Conservation (phyloP, 2,329 filamentous ascomycete species). For the Periglandula ipomoeae region DNA sequence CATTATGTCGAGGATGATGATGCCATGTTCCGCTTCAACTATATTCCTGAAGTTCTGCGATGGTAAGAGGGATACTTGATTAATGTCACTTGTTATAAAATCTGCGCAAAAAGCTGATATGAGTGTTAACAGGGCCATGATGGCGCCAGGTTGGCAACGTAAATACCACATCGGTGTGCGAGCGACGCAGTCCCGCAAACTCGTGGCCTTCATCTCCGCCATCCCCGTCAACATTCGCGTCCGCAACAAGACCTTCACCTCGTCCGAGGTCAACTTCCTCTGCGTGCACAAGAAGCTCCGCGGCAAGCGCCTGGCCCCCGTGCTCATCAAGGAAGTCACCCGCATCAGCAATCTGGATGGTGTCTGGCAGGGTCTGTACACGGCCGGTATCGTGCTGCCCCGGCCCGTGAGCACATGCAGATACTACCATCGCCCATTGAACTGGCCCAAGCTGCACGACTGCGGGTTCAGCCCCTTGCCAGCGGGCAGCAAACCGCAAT, state of each 20-base stretch:
- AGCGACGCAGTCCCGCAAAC: constrained; percentile 69
- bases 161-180: constrained; percentile 95
- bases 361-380: constrained; percentile 94
- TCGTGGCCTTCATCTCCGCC: constrained; percentile 93
- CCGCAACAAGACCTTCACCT: constrained; percentile 62
- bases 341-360: constrained; percentile 78
- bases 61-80: constrained; percentile 48
- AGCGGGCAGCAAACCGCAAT: constrained; percentile 68
- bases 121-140: constrained; percentile 60
- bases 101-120: not conserved
- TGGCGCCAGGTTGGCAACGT: constrained; percentile 87
- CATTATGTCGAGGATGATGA: constrained; percentile 98
- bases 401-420: constrained; percentile 87
- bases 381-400: constrained; percentile 81
- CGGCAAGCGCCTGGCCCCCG: constrained; percentile 81
- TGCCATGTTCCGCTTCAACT: constrained; percentile 96
- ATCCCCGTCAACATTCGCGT: constrained; percentile 79
- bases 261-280: constrained; percentile 95
- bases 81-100: not conserved
- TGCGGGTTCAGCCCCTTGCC: constrained; percentile 90
- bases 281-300: constrained; percentile 97
- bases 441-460: constrained; percentile 95
- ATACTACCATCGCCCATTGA: constrained; percentile 88
- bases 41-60: constrained; percentile 78
- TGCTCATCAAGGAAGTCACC: constrained; percentile 97